A percentile compares a stretch with the other conserved stretches of the same genome.
Conservation (phyloP, 768 basidiomycete species). For the Hericium alpestre region DNA sequence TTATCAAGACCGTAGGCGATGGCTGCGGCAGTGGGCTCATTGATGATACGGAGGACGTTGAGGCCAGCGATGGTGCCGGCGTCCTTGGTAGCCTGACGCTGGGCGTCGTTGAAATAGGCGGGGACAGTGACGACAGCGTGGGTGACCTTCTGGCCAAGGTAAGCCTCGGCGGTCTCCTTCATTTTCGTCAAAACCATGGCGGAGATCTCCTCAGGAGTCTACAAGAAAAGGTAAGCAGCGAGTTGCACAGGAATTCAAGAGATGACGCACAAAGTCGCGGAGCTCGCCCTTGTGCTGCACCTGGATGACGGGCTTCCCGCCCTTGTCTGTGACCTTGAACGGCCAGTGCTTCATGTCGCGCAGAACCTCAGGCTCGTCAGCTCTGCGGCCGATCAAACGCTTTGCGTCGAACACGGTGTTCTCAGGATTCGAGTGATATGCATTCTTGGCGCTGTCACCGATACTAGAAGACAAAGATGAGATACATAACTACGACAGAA, state of each 20-base stretch:
- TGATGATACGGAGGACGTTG: slow-evolving; percentile 92
- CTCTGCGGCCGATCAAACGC: slow-evolving; percentile 83
- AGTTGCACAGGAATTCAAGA: not conserved
- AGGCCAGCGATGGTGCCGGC: slow-evolving; percentile 93
- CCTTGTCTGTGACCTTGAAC: slow-evolving; percentile 70
- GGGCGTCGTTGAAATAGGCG: slow-evolving; percentile 35
- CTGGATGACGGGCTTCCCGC: slow-evolving; percentile 68
- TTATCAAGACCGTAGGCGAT: slow-evolving; percentile 99
- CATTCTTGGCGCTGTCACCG: slow-evolving; percentile 95
- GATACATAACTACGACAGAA: not conserved
- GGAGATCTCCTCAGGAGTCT: slow-evolving; percentile 90
- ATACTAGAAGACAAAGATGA: slow-evolving; percentile 32
- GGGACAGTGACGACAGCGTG: slow-evolving; percentile 98
- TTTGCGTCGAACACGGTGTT: slow-evolving; percentile 98
- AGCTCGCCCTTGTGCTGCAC: slow-evolving; percentile 71
- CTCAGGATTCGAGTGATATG: slow-evolving; percentile 78
- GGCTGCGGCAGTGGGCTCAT: slow-evolving; percentile 94
- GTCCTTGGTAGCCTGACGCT: slow-evolving; percentile 81
- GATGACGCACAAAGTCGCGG: slow-evolving; percentile 66
- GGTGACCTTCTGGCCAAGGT: slow-evolving; percentile 91
- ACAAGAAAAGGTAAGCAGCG: not conserved
- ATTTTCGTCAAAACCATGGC: slow-evolving; percentile 96
- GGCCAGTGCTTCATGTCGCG: slow-evolving; percentile 89
- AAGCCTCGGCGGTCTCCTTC: slow-evolving; percentile 99
- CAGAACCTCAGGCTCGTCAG: slow-evolving; percentile 70